Base-by-base conservation (phyloP, 495 filamentous ascomycete species). In the Lophium mytilinum region DNA sequence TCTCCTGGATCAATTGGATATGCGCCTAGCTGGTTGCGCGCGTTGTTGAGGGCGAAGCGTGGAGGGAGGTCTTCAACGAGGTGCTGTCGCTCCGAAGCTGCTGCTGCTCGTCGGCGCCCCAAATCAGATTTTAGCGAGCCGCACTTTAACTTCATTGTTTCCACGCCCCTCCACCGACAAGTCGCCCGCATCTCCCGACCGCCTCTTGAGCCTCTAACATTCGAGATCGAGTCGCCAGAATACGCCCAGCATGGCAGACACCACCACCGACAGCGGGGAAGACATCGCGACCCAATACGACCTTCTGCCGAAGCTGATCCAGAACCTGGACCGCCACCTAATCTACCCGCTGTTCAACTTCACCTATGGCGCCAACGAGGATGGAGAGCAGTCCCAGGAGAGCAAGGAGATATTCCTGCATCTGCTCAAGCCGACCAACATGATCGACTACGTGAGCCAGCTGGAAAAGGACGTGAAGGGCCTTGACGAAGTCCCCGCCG, bases 271-370 rank as follows among this genome's bases (percentile, higher is more conserved):
- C 65, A 71, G 76, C 51, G 66, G 69, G 14, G 73, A 71, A 57
- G 80, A 84, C 58, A 72, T 81, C 65, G 78, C 79, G 53, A 75
- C 76, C 61, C 74, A 87, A 68, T 78, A 94, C 77, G 87, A 94
- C 74, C 78, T 97, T 45, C 76, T 96, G 48, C 88, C 87, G 62
- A 92, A 93, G 72, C 76, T 98, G 64, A 85, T 95, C 65, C 84
- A 85, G 47, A 83, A 95, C 70, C 88, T 98, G 72, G 94, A 97
- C 78, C 86, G 94, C 52, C 93, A 98, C 74, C 76, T 97, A 59
- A 85, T 95, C 66, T 96, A 93, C 75, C 92, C 90, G 48, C 81
- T 97, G 41, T 85, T 97, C 67, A 87, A 95, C 75, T 94, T 93
- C 77, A 68, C 76, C 21, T 77, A 76, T 58, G 73, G 77, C 50